Conservation (phyloP, 345 rosid species). For the Anacardium occidentale region DNA sequence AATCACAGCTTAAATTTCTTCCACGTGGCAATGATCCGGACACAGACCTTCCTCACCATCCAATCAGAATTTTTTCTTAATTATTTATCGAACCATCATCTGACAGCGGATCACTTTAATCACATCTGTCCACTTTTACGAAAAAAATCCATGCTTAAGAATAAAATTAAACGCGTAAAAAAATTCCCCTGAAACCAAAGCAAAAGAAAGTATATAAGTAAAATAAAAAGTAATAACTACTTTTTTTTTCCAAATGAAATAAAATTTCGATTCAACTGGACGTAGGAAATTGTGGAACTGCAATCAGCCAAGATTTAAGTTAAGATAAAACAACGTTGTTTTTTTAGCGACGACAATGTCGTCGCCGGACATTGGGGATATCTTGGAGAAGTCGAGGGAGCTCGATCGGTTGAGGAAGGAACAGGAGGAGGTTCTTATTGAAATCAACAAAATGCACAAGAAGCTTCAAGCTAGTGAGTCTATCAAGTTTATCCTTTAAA, state of each 20-base stretch:
- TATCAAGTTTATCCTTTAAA: background rate
- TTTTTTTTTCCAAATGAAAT: background rate
- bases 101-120: constrained; percentile 2
- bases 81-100: background rate
- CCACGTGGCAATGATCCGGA: background rate
- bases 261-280: background rate
- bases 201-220: background rate
- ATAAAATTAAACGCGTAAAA: too few relatives aligned
- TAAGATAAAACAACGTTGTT: background rate
- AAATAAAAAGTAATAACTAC: background rate
- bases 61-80: background rate
- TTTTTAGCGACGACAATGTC: constrained; percentile 38
- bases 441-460: constrained; percentile 87
- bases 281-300: constrained; percentile 5
- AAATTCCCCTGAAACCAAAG: background rate
- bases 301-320: constrained; percentile 1
- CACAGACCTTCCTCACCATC: background rate
- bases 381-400: constrained; percentile 72
- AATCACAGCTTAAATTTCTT: background rate
- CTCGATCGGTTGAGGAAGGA: constrained; percentile 86
- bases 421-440: constrained; percentile 57
- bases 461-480: constrained; percentile 70
- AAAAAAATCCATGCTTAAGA: background rate
- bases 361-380: constrained; percentile 59
- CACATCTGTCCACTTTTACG: background rate